phyloP scores from a whole-genome alignment of 768 basidiomycete species.

The Plicaturopsis crispa region DNA sequence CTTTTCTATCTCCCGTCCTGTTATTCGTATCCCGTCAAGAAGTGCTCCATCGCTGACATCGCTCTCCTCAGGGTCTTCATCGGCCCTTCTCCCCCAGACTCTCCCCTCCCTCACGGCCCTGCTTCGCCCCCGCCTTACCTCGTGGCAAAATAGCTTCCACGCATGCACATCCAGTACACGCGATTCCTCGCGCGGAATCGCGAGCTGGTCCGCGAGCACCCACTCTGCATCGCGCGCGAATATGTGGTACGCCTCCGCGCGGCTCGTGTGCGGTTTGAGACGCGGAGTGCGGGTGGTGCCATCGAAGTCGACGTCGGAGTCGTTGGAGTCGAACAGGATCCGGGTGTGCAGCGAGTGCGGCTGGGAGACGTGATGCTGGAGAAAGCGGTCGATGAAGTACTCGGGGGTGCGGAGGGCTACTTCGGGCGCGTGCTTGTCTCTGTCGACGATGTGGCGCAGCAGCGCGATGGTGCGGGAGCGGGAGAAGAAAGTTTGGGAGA shows the following conservation, averaged over 20 bases:
- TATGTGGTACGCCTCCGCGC: constrained; percentile 38
- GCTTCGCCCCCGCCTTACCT: constrained; percentile 21
- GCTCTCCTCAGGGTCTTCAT: constrained; percentile 6
- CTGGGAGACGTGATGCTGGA: constrained; percentile 19
- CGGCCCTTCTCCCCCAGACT: constrained; percentile 15
- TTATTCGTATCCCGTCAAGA: constrained; percentile 20
- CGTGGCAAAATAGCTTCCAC: constrained; percentile 41
- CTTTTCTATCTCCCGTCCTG: constrained; percentile 5
- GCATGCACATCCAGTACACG: constrained; percentile 31
- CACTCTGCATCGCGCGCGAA: constrained; percentile 54
- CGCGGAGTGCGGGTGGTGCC: constrained; percentile 25
- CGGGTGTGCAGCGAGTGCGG: constrained; percentile 20
- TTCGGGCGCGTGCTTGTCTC: constrained; percentile 23
- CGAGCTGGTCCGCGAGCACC: constrained; percentile 45
- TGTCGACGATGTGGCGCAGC: constrained; percentile 35
- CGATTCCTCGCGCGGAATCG: constrained; percentile 11
- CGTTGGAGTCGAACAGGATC: constrained; percentile 26
- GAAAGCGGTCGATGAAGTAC: constrained; percentile 42
- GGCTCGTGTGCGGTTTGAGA: constrained; percentile 39
- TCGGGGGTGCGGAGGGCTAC: constrained; percentile 33
- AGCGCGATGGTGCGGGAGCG: constrained; percentile 41
- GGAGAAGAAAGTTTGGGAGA: constrained; percentile 42
- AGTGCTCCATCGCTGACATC: constrained; percentile 16
- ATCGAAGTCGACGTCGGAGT: constrained; percentile 20
- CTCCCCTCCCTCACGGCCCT: constrained; percentile 19